These are phyloP conservation scores for Melampsora larici-populina DNA, from an alignment of 1,284 basidiomycete genomes.

Conservation along the genomic window DNA sequence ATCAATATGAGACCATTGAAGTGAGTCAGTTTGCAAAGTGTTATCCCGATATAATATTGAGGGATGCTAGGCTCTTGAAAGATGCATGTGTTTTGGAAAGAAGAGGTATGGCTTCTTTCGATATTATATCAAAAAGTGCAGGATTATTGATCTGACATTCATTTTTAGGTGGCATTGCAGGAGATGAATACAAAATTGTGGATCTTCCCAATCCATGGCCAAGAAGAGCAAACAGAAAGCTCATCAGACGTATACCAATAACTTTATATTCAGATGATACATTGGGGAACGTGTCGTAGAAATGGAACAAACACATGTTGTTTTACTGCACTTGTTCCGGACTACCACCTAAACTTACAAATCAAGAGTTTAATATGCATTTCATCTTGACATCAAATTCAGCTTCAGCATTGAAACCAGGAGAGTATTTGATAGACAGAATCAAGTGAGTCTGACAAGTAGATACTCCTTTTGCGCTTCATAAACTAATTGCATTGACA, in stretches of 20 bases:
- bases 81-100: background rate
- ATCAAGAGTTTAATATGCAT: background rate
- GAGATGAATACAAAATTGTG: background rate
- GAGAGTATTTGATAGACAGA: no score
- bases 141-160: background rate
- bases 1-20: background rate
- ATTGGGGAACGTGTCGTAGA: background rate
- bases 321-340: no score
- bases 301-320: no score
- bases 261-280: background rate
- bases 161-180: background rate
- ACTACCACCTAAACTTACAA: no score
- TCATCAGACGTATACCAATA: background rate
- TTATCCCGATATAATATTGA: background rate
- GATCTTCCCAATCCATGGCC: background rate
- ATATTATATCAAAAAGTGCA: background rate
- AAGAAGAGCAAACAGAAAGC: background rate
- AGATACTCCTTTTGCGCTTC: background rate
- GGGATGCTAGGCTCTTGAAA: background rate
- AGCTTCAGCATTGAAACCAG: background rate
- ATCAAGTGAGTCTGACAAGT: background rate
- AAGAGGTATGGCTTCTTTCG: background rate
- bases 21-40: background rate
- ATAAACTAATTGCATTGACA: background rate
- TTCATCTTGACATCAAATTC: background rate